These are phyloP conservation scores for Penicillium canescens DNA, from an alignment of 495 filamentous ascomycete genomes.

Conservation along the genomic window DNA sequence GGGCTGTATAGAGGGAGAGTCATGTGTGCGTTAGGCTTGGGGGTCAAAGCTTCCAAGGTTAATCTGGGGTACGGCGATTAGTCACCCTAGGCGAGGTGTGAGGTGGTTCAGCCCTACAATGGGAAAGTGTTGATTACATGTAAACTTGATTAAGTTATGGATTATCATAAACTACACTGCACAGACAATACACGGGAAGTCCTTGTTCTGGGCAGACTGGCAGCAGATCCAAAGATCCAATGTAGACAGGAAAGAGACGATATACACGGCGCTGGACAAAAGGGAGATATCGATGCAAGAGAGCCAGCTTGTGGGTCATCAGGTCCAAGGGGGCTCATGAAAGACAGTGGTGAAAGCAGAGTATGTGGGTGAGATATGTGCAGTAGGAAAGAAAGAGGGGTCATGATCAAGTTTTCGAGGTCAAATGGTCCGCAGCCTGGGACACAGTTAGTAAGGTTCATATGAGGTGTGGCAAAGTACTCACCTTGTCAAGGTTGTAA, in stretches of 20 bases:
- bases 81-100: not conserved
- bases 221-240: slow-evolving; percentile 4
- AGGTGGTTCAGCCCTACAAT: not conserved
- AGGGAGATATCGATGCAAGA: slow-evolving; percentile 15
- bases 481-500: slow-evolving; percentile 92
- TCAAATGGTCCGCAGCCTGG: slow-evolving; percentile 45
- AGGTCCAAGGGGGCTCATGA: slow-evolving; percentile 8
- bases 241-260: slow-evolving; percentile 11
- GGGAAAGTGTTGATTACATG: not conserved
- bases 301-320: slow-evolving; percentile 2
- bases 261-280: slow-evolving; percentile 28
- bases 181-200: slow-evolving; percentile 9
- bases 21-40: not conserved
- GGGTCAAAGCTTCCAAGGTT: slow-evolving; percentile 6
- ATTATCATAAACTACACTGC: slow-evolving; percentile 24
- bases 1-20: not conserved
- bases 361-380: slow-evolving; percentile 31
- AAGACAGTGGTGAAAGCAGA: slow-evolving; percentile 16
- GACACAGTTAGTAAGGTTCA: slow-evolving; percentile 3
- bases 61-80: slow-evolving; percentile 4
- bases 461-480: slow-evolving; percentile 23
- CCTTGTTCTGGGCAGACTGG: not conserved
- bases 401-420: slow-evolving; percentile 33
- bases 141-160: slow-evolving; percentile 25
- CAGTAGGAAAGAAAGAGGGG: slow-evolving; percentile 9